These are phyloP conservation scores for Lodderomyces theae DNA, from an alignment of 1,139 yeast genomes.

Conservation along the genomic window DNA sequence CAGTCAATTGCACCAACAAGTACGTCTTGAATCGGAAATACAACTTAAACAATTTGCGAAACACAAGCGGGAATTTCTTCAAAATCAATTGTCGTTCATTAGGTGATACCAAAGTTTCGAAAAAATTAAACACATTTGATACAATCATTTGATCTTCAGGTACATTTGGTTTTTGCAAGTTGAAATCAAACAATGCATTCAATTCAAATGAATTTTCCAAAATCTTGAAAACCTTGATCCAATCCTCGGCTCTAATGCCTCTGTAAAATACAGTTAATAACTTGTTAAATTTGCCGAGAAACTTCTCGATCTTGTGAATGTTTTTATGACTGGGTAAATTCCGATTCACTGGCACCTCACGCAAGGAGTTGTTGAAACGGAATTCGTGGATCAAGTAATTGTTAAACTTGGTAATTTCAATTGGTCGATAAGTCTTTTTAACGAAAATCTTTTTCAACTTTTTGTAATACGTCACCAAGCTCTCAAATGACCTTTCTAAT, in stretches of 20 bases:
- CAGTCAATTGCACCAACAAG: constrained; percentile 64
- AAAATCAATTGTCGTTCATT: constrained; percentile 43
- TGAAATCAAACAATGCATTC: constrained; percentile 59
- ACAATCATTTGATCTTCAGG: constrained; percentile 48
- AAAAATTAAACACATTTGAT: constrained; percentile 68
- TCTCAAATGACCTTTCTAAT: constrained; percentile 45
- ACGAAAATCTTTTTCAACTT: constrained; percentile 71
- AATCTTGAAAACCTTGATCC: constrained; percentile 75
- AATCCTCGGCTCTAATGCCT: constrained; percentile 65
- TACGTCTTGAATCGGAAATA: constrained; percentile 68
- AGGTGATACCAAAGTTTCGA: constrained; percentile 54
- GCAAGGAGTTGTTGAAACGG: constrained; percentile 39
- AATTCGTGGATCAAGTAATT: constrained; percentile 38
- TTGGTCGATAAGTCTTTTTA: constrained; percentile 76
- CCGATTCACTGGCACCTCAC: constrained; percentile 49
- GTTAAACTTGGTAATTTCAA: constrained; percentile 40
- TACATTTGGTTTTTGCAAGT: constrained; percentile 31
- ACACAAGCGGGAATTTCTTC: constrained; percentile 63
- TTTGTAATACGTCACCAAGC: constrained; percentile 59
- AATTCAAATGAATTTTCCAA: constrained; percentile 61
- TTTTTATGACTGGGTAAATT: constrained; percentile 49
- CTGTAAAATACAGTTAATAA: constrained; percentile 59
- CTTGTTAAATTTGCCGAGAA: constrained; percentile 63
- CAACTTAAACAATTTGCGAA: constrained; percentile 63
- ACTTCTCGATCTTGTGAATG: constrained; percentile 47